phyloP scores from a whole-genome alignment of 2,329 filamentous ascomycete species.

The Tolypocladium tundrense region DNA sequence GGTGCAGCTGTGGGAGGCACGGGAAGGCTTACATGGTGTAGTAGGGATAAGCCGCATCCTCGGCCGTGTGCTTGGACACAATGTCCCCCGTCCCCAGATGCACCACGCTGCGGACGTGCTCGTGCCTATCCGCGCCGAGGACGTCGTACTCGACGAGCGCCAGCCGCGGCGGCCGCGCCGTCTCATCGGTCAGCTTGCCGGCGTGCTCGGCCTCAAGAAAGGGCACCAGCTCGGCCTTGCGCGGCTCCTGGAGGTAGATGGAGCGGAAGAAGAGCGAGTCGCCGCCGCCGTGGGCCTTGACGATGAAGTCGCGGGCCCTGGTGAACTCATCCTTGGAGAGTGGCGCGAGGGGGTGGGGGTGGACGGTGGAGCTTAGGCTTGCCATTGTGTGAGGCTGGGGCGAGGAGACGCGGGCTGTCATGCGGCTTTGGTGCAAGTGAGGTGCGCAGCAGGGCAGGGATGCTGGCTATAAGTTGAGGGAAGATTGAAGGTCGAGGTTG shows the following conservation, averaged over 20 bases:
- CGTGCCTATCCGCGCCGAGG: constrained; percentile 18
- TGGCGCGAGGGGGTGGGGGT: constrained; percentile 35
- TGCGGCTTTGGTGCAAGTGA: not conserved
- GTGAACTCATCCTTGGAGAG: constrained; percentile 40
- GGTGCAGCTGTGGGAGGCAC: not conserved
- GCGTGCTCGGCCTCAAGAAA: constrained; percentile 54
- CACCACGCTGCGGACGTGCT: constrained; percentile 27
- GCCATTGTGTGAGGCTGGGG: not conserved
- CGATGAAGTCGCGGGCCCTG: constrained; percentile 32
- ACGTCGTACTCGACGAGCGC: constrained; percentile 35
- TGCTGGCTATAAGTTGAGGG: not conserved
- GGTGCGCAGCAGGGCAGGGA: not conserved
- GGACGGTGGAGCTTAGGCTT: not conserved
- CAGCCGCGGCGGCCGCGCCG: constrained; percentile 33
- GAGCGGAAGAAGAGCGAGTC: constrained; percentile 37
- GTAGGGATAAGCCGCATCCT: constrained; percentile 23
- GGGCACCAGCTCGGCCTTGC: constrained; percentile 45
- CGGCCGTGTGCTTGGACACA: constrained; percentile 12
- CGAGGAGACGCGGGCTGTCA: not conserved
- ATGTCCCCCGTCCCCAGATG: constrained; percentile 23
- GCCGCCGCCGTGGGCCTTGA: constrained; percentile 18
- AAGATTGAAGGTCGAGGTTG: not conserved
- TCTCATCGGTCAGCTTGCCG: constrained; percentile 31
- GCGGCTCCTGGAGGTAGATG: constrained; percentile 53
- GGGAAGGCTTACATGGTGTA: constrained; percentile 9